Conservation (phyloP, 306 rosid species). For the Sicyos edulis region DNA sequence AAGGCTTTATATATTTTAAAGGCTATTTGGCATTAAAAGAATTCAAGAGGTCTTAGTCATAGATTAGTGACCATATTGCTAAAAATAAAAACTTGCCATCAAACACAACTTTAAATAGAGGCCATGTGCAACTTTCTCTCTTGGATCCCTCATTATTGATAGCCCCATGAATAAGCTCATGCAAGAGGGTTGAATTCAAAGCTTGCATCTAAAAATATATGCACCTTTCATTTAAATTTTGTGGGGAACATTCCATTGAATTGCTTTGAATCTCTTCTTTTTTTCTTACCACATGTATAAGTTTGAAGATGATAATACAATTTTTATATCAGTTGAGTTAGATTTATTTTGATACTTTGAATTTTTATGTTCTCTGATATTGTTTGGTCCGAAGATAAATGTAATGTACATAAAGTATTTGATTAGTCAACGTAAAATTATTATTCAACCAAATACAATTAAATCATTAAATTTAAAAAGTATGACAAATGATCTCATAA, state of each 20-base stretch:
- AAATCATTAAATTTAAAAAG: too few species aligned
- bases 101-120: background rate
- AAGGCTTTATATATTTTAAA: background rate
- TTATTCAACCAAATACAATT: too few species aligned
- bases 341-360: too few species aligned
- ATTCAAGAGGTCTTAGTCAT: background rate
- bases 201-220: background rate
- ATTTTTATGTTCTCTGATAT: too few species aligned
- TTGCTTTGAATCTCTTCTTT: too few species aligned
- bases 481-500: too few species aligned
- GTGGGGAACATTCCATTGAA: background rate
- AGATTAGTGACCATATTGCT: constrained; percentile 5
- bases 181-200: background rate
- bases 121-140: constrained; percentile 17
- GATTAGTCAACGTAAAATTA: too few species aligned
- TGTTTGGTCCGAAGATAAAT: too few species aligned
- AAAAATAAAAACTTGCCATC: background rate
- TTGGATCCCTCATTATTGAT: constrained; percentile 18
- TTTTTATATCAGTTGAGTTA: too few species aligned
- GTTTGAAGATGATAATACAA: too few species aligned
- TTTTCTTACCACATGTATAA: too few species aligned
- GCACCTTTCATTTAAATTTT: constrained; percentile 8
- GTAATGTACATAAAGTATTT: too few species aligned
- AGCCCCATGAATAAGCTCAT: constrained; percentile 6
- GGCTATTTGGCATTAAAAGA: background rate